phyloP scores from a whole-genome alignment of 352 stramenopile genomes.

The Phytopythium cucurbitacearum region DNA sequence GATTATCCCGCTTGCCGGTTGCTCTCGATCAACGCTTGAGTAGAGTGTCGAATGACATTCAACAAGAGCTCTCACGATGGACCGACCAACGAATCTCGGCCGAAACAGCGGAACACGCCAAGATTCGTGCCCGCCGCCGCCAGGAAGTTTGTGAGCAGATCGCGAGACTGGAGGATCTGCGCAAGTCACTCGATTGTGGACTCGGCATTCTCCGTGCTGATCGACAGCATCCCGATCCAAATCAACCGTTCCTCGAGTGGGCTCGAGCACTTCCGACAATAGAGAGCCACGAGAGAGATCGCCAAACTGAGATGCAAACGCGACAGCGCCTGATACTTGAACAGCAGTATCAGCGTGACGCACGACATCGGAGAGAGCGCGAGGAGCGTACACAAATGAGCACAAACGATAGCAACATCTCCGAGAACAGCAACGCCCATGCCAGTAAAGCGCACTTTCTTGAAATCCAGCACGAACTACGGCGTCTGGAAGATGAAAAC shows the following conservation, averaged over 20 bases:
- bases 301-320: conserved; percentile 24
- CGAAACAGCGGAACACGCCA: no score
- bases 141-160: conserved; percentile 14
- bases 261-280: conserved; percentile 53
- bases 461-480: conserved; percentile 22
- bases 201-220: conserved; percentile 32
- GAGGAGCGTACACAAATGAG: conserved; percentile 34
- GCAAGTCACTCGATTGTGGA: conserved; percentile 23
- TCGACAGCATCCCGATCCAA: conserved; percentile 30
- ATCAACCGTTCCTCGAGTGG: conserved; percentile 46
- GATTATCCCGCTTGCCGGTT: no score
- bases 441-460: conserved; percentile 28
- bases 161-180: conserved; percentile 22
- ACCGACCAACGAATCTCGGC: no score
- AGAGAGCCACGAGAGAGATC: conserved; percentile 36
- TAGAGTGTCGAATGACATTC: no score
- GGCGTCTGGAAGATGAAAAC: conserved; percentile 10
- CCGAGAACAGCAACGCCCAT: conserved; percentile 17
- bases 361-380: conserved; percentile 28
- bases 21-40: no score
- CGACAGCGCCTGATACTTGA: conserved; percentile 39
- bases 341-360: conserved; percentile 37
- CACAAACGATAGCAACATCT: conserved; percentile 34
- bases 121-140: not conserved
- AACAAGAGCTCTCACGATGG: no score